Base-by-base conservation (phyloP, 2,329 filamentous ascomycete species). In the Penicillium sp. region DNA sequence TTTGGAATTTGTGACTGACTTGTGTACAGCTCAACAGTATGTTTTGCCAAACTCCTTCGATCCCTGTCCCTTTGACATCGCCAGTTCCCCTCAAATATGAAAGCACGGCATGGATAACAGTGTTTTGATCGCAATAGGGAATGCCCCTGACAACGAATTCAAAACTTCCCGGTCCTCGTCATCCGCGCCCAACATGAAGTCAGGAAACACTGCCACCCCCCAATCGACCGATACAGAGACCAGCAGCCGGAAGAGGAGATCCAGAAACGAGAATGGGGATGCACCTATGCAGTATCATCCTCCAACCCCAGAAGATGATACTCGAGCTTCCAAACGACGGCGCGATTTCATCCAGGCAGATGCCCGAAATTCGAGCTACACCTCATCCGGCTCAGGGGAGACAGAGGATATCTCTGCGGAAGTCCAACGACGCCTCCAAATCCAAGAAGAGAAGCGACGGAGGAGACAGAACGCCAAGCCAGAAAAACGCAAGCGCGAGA, bases 381-480 rank as follows among this genome's bases (percentile, higher is more conserved):
- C 41, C 24, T 36, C 51, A 7, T 19, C 51, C 39, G 14, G 19
- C 19, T 65, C 70, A n/a, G 49, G 73, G 16, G 74, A 77, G 40
- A 75, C 73, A 24, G 78, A 80, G 54, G 78, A 80, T 59, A 80
- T 80, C 49, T 78, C 78, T 3, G 75, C 70, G 11, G 78, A 79
- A 50, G 79, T 82, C 0, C 77, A 79, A 54, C 73, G 75, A 18
- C 70, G 78, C n/a, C 57, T 80, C 37, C 72, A 70, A 47, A 75
- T 78, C 41, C 79, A 76, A 56, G 78, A 79, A 58, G 75, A 78
- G 51, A 68, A 66, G 13, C 73, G 76, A 3, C 70, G 66, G 36
- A 65, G 55, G 37, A 62, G 59, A 51, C 60, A 65, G 22, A 70
- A 70, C 47, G 58, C 71, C 2, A 75, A 73, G 47, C 60, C 68